Percentiles rank a stretch among this genome's conserved stretches.
These are phyloP conservation scores for Hypoxylon perforatum DNA, from an alignment of 495 filamentous ascomycete genomes.

Conservation along the genomic window DNA sequence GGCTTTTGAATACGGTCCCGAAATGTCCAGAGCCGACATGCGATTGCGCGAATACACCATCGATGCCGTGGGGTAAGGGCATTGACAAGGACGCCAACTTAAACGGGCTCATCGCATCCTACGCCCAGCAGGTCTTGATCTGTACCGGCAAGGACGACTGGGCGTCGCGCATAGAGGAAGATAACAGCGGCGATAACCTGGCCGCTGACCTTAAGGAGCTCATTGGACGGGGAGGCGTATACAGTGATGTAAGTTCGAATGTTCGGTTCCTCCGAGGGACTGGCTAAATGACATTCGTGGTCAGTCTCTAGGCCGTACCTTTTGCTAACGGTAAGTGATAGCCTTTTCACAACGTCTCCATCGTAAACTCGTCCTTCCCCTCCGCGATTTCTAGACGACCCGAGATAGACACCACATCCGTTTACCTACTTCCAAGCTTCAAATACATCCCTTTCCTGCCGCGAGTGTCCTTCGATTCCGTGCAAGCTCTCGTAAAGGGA, in stretches of 20 bases:
- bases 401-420: conserved; percentile 66
- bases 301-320: conserved; percentile 12
- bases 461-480: conserved; percentile 58
- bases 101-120: conserved; percentile 79
- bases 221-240: conserved; percentile 72
- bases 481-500: conserved; percentile 67
- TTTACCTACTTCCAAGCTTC: conserved; percentile 81
- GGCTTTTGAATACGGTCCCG: conserved; percentile 62
- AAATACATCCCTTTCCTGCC: conserved; percentile 80
- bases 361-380: conserved; percentile 76
- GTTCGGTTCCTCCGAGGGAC: conserved; percentile 14
- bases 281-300: conserved; percentile 18
- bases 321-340: conserved; percentile 51
- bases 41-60: conserved; percentile 71
- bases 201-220: conserved; percentile 76
- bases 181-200: conserved; percentile 67
- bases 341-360: conserved; percentile 82
- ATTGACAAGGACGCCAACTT: conserved; percentile 79
- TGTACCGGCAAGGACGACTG: conserved; percentile 85
- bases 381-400: conserved; percentile 53
- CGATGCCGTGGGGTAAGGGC: conserved; percentile 72
- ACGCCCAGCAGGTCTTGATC: conserved; percentile 83
- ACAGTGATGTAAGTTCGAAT: conserved; percentile 71
- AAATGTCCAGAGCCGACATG: conserved; percentile 79
- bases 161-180: conserved; percentile 74